Conservation (phyloP, 768 basidiomycete genomes). For the Russula lepida region DNA sequence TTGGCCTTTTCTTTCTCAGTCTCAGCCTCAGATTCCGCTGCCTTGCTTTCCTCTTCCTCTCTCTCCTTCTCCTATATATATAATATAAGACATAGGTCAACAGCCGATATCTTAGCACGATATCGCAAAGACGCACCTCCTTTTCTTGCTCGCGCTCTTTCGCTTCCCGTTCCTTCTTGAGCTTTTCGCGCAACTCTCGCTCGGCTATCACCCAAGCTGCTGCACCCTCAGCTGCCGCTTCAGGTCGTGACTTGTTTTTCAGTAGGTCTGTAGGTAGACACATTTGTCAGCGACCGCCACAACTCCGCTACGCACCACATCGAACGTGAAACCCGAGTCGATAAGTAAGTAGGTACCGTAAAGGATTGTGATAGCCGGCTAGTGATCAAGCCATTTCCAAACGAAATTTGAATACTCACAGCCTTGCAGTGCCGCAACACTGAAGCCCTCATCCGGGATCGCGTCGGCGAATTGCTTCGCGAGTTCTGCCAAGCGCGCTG, state of each 20-base stretch:
- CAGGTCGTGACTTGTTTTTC: slow-evolving; percentile 77
- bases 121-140: slow-evolving; percentile 39
- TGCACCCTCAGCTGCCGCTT: slow-evolving; percentile 60
- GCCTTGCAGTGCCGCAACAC: slow-evolving; percentile 84
- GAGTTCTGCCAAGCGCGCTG: slow-evolving; percentile 51
- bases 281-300: slow-evolving; percentile 23
- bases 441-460: slow-evolving; percentile 80
- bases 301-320: slow-evolving; percentile 17
- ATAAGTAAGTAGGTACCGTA: slow-evolving; percentile 5
- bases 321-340: slow-evolving; percentile 12
- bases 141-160: slow-evolving; percentile 58
- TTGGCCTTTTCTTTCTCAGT: slow-evolving; percentile 31
- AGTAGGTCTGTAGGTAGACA: slow-evolving; percentile 48
- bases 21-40: slow-evolving; percentile 37
- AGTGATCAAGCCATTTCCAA: slow-evolving; percentile 19
- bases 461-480: slow-evolving; percentile 74
- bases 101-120: not conserved
- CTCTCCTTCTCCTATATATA: slow-evolving; percentile 53
- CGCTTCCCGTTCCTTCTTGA: slow-evolving; percentile 67
- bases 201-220: slow-evolving; percentile 67
- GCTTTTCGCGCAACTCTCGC: slow-evolving; percentile 63
- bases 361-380: slow-evolving; percentile 19
- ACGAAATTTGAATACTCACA: slow-evolving; percentile 45
- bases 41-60: slow-evolving; percentile 58
- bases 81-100: slow-evolving; percentile 21